phyloP scores from a whole-genome alignment of 768 basidiomycete genomes.

The Terana coerulea region DNA sequence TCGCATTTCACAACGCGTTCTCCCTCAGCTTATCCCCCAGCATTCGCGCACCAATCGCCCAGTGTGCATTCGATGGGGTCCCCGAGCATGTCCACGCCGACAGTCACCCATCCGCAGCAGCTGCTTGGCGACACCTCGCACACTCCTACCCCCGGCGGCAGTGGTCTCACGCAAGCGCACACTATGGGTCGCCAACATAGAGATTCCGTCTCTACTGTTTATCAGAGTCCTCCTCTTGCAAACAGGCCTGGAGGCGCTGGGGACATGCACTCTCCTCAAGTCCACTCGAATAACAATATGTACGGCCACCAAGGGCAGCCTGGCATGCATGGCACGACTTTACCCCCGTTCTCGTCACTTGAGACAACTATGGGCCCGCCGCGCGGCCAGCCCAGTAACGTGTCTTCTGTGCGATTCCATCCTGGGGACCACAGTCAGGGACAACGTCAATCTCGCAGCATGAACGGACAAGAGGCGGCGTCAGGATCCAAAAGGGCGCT shows the following conservation, averaged over 20 bases:
- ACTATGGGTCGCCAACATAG: slow-evolving; percentile 22
- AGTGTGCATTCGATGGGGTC: slow-evolving; percentile 58
- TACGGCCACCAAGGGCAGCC: slow-evolving; percentile 26
- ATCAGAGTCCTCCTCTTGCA: slow-evolving; percentile 34
- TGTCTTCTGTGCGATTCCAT: slow-evolving; percentile 61
- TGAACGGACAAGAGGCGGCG: slow-evolving; percentile 21
- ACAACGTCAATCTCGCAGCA: slow-evolving; percentile 12
- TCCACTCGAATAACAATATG: slow-evolving; percentile 24
- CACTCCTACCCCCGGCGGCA: slow-evolving; percentile 24
- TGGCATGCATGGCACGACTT: slow-evolving; percentile 43
- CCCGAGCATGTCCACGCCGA: slow-evolving; percentile 39
- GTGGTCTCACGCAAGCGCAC: slow-evolving; percentile 21
- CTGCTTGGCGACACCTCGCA: slow-evolving; percentile 24
- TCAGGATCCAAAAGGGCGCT: slow-evolving; percentile 57
- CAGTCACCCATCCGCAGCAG: slow-evolving; percentile 26
- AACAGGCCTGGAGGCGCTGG: slow-evolving; percentile 30
- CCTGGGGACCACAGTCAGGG: slow-evolving; percentile 31
- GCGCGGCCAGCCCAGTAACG: slow-evolving; percentile 31
- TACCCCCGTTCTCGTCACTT: slow-evolving; percentile 72
- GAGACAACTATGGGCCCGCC: slow-evolving; percentile 46
- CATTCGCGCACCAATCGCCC: slow-evolving; percentile 63
- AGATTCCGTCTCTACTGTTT: slow-evolving; percentile 33
- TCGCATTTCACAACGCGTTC: slow-evolving; percentile 49
- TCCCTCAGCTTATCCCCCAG: slow-evolving; percentile 54
- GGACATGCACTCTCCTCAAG: slow-evolving; percentile 43